Base-by-base conservation (phyloP, 192 early-diverging fungal species). In the Entrophospora sp. region DNA sequence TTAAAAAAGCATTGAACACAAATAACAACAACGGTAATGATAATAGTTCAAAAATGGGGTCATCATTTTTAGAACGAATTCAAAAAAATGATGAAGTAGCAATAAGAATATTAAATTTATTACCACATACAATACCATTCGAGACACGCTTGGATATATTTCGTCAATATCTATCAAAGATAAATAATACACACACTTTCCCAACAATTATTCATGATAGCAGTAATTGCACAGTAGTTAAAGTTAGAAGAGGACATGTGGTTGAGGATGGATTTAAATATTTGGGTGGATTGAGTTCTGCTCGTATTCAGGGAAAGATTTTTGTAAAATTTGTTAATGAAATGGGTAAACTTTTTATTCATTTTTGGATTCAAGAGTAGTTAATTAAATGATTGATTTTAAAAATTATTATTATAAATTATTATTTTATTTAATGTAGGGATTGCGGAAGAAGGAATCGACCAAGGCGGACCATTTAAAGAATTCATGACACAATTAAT, bases 81-180 rank as follows among this genome's bases (percentile, higher is more conserved):
- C 13, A 12, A 16, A 71, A 71, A 28, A 67, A 69, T 25, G 35
- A 46, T 32, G 31, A 30, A 7, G 67, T 79, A 4, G 76, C 83
- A 7, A 46, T 77, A 32, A 73, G 73, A n/a, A 77, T 97, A 34
- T 78, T 97, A 27, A 79, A 81, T 44, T 74, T 86, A 36, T 87
- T 97, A 37, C 91, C 95, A 1, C 95, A 94, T 77, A 87, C 93
- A 4, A 85, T 96, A 14, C 89, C 91, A 0, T 95, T 97, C 66
- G 85, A 83, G 44, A 84, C 83, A 28, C 84, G 95, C 10, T 85
- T 94, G n/a, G 79, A 83, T 12, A 82, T 97, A 30, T 95, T 97
- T 72, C 81, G 93, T 31, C 84, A 85, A 18, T 83, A 86, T 70
- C 78, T 95, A n/a, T n/a, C n/a, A n/a, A n/a, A n/a, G 58, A 67